Evolutionary conservation across 805 yeast species (phyloP), one percentile per base, ranked within the genome.

Genomic region (Kluyveromyces dobzhanskii): DNA sequence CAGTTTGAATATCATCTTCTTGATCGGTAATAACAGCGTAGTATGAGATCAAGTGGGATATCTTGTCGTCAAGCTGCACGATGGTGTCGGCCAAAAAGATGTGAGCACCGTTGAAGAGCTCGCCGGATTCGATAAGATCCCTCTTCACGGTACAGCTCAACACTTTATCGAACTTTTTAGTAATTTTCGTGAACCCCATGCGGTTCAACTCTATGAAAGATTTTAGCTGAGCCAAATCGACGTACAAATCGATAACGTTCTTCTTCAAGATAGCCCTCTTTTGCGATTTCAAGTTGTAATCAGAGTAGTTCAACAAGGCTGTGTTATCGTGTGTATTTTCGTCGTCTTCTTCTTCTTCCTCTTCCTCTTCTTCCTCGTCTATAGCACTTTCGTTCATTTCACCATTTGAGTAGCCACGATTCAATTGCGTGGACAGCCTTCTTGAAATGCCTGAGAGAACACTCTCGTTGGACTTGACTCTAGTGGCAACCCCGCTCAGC

Each of bases 131-230:
- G 14, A 78, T 71, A 26, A 83, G 60, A 27, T 66, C 65, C 5
- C 59, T 53, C 50, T 76, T 77, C 13, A 79, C 64, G 19, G 70
- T 58, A 28, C 77, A 70, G 42, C 71, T 71, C 48, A 85, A 62
- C 6, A 80, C 76, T 57, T 90, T 90, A 62, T 90, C 96, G 54
- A 85, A 88, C 62, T 90, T 90, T 57, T 90, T 90, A 40, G 85
- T 67, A 31, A 88, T 87, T 59, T 90, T 90, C 38, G 79, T 70
- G 58, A 90, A 84, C 0, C 96, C 97, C 30, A 88, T 80, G 49
- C 73, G 73, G 64, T 90, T 90, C 47, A 90, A 69, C 54, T 87
- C 95, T 39, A 83, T 72, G 59, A 69, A 90, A 1, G 95, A 82
- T 53, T 83, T 79, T 47, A 90, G 69, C 60, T 90, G 96, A 14